Conservation (phyloP, 495 filamentous ascomycete genomes). For the Parathielavia appendiculata region DNA sequence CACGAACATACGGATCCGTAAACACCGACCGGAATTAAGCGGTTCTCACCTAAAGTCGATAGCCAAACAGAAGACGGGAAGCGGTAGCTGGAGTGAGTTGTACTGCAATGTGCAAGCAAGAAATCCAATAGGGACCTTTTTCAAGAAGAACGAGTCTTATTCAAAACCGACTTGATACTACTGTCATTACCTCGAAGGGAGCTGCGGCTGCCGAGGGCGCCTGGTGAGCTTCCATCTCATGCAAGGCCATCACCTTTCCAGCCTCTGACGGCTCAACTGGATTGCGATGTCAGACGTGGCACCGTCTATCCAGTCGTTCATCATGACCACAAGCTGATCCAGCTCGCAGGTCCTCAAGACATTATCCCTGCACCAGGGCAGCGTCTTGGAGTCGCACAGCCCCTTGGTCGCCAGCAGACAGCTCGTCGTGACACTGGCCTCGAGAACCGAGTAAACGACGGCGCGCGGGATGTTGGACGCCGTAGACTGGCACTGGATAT, state of each 20-base stretch:
- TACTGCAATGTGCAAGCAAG: too few relatives aligned
- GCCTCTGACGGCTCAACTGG: constrained; percentile 39
- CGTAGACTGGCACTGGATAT: constrained; percentile 53
- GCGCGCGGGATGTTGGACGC: constrained; percentile 47
- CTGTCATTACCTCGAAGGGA: too few relatives aligned
- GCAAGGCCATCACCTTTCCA: constrained; percentile 23
- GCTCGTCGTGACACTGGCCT: constrained; percentile 40
- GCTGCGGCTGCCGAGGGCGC: too few relatives aligned
- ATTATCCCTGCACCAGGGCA: constrained; percentile 47
- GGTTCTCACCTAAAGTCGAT: too few relatives aligned
- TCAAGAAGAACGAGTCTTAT: too few relatives aligned
- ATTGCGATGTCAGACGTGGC: constrained; percentile 47
- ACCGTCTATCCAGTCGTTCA: constrained; percentile 56
- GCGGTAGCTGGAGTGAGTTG: too few relatives aligned
- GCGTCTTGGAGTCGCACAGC: constrained; percentile 47
- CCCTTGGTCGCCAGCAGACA: constrained; percentile 47
- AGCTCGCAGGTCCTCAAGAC: constrained; percentile 31
- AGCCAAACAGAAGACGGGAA: too few relatives aligned
- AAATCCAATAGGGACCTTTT: too few relatives aligned
- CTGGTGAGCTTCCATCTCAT: background rate
- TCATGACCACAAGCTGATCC: constrained; percentile 42
- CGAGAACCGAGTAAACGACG: constrained; percentile 42
- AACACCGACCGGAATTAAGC: too few relatives aligned
- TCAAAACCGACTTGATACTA: too few relatives aligned
- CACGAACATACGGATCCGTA: too few relatives aligned